Base-by-base conservation (phyloP, 345 rosid species). In the Rhodamnia argentea region DNA sequence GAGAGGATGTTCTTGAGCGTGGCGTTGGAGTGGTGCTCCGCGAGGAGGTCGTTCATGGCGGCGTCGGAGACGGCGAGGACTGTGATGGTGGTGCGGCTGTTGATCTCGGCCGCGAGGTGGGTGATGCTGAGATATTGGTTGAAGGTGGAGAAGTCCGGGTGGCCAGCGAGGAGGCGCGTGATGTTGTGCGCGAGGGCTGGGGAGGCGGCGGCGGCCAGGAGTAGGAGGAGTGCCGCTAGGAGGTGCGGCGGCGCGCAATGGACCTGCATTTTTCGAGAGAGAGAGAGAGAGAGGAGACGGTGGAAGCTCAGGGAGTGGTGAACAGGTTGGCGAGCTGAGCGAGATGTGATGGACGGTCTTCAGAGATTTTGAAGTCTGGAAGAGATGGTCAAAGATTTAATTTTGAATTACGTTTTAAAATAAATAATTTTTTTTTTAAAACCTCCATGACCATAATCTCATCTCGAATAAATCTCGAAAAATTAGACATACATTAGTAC, bases 51-150 rank as follows among this genome's bases (percentile, higher is more conserved):
- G 32, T 91, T 83, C 98, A 98, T 98, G 89, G 93, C 99, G 81
- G 92, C 87, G 89, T 98, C 94, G 89, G 94, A 96, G 47, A 98
- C 89, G 88, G 98, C 98, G 87, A 93, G 93, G 40, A 98, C 95
- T 82, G 99, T 98, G 87, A 96, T 94, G 88, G 99, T 96, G 76
- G 93, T 94, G 81, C 91, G 91, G 84, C 92, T 86, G 92, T 94
- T 98, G 94, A 98, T 98, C 84, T 98, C 98, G 50, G 75, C 90
- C 86, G 96, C 98, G 51, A 98, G 95, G 93, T 94, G 99, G 10
- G 99, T 98, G 59, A 87, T 51, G 83, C 95, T 88, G 27, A 98
- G 95, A 94, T 92, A 92, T 87, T 93, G 98, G 94, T 91, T 96
- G 92, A 98, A 96, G 86, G 97, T 93, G 87, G 99, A 94, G 92